These are phyloP conservation scores for Coniochaeta sp. DNA, from an alignment of 2,329 filamentous ascomycete species.

Conservation along the genomic window DNA sequence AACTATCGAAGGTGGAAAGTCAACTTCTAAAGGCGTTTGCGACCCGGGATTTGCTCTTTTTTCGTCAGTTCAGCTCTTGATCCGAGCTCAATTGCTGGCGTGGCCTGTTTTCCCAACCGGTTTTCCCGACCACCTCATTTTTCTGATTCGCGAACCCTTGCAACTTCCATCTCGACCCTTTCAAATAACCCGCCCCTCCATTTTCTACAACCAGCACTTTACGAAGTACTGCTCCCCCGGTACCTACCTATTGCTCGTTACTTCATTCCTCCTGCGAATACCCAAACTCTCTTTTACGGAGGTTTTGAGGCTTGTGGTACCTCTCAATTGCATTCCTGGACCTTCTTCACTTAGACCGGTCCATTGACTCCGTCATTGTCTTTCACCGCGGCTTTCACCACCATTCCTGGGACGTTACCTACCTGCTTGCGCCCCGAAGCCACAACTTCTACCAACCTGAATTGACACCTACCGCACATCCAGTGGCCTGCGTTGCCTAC, in stretches of 20 bases:
- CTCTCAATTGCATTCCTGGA: neutral
- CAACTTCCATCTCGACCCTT: neutral
- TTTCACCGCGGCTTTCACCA: neutral
- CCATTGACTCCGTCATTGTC: neutral
- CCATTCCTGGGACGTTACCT: neutral
- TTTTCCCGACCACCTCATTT: slow-evolving; percentile 3
- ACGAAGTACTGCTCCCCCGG: neutral
- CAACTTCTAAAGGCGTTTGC: neutral
- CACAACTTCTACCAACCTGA: neutral
- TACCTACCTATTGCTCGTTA: neutral
- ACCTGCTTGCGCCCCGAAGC: neutral
- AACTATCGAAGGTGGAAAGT: neutral
- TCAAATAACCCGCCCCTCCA: neutral
- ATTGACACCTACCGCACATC: neutral
- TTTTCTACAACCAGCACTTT: neutral
- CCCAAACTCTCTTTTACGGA: neutral
- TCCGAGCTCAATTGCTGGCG: slow-evolving; percentile 1
- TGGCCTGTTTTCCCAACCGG: neutral
- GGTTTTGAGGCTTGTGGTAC: slow-evolving; percentile 1
- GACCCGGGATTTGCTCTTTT: neutral
- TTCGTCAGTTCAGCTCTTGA: neutral
- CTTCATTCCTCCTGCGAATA: neutral
- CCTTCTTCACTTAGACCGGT: neutral
- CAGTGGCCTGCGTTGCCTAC: neutral
- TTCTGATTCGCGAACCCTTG: too few relatives aligned